These are phyloP conservation scores for Gracilaria domingensis DNA, from an alignment of 23 red algal genomes.

Conservation along the genomic window DNA sequence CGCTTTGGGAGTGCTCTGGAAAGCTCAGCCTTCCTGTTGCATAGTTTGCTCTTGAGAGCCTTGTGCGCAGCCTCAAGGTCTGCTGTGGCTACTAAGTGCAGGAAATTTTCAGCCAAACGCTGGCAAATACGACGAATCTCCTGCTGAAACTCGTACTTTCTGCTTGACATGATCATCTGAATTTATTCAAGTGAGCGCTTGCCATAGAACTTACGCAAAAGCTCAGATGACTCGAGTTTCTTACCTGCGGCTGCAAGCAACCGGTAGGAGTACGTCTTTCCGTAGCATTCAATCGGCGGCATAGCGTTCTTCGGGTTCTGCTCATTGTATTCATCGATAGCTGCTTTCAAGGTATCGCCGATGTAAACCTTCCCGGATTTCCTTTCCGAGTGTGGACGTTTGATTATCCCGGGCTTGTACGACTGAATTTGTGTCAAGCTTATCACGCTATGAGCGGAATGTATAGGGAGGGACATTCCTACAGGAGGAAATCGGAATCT, in stretches of 20 bases:
- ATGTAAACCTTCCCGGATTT: constrained; percentile 16
- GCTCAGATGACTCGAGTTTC: background rate
- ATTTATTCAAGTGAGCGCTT: background rate
- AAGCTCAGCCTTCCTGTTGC: background rate
- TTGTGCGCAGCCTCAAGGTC: background rate
- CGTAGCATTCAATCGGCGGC: background rate
- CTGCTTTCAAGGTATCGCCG: background rate
- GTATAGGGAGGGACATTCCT: no score
- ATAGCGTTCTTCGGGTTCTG: background rate
- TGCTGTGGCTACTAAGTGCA: background rate
- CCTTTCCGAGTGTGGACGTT: background rate
- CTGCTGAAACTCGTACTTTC: constrained; percentile 15
- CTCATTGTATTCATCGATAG: background rate
- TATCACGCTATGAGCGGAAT: no score
- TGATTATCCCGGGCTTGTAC: no score
- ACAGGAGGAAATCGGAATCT: no score
- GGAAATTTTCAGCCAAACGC: background rate
- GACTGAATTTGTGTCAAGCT: no score
- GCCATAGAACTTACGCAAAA: background rate
- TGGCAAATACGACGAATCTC: background rate
- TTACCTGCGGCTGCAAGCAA: background rate
- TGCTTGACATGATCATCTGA: background rate
- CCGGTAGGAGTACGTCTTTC: background rate
- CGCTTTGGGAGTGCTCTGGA: background rate
- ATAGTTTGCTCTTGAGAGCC: background rate